Evolutionary conservation across 129 eudicot species (phyloP).

Genomic region (Silybum marianum): DNA sequence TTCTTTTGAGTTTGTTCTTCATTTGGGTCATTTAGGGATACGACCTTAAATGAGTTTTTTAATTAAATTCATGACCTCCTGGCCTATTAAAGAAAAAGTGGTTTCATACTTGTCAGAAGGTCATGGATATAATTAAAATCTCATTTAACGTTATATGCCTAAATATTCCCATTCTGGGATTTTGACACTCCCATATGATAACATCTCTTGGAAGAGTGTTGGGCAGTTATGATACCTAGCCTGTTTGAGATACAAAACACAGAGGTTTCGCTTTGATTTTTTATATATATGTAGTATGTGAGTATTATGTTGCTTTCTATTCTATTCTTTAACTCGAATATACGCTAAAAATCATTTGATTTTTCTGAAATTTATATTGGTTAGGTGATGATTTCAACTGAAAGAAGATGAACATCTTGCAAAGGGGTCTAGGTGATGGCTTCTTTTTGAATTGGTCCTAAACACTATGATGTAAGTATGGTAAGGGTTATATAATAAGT

Average conservation of each 20-base stretch:
- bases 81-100: too few species aligned
- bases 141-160: too few species aligned
- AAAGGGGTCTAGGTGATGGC: background rate
- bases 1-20: background rate
- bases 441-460: background rate
- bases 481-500: background rate
- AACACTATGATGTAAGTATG: background rate
- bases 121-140: too few species aligned
- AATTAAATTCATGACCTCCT: too few species aligned
- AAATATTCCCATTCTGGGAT: too few species aligned
- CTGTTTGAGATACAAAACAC: background rate
- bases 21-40: too few species aligned
- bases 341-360: background rate
- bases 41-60: too few species aligned
- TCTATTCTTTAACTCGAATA: background rate
- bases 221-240: background rate
- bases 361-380: too few species aligned
- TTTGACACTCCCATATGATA: too few species aligned
- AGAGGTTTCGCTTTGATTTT: background rate
- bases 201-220: background rate
- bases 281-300: too few species aligned
- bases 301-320: background rate
- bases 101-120: too few species aligned
- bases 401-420: too few species aligned
- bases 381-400: background rate